Evolutionary conservation across 176 grass and related monocot genomes (phyloP).

Genomic region (Aegilops longissima): DNA sequence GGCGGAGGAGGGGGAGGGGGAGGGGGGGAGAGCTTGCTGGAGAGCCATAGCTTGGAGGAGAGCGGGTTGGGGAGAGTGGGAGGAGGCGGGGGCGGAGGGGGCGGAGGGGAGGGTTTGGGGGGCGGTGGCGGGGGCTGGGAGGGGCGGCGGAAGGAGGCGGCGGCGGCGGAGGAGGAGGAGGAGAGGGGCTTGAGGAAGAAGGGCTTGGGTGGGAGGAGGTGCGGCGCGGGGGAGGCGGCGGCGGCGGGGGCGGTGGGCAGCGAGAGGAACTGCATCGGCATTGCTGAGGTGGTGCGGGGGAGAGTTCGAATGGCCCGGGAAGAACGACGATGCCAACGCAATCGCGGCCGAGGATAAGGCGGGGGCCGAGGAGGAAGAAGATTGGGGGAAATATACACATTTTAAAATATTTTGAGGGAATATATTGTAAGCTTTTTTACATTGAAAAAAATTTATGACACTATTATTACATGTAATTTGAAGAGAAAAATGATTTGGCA

Average conservation of each 20-base stretch:
- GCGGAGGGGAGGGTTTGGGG: neutral
- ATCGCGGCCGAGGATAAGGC: conserved; percentile 20
- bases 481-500: too few relatives aligned
- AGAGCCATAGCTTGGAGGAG: conserved; percentile 84
- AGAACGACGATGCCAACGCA: neutral
- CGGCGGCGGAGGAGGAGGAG: conserved; percentile 27
- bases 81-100: neutral
- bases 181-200: conserved; percentile 44
- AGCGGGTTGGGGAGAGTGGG: conserved; percentile 52
- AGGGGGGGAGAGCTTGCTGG: conserved; percentile 68
- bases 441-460: too few relatives aligned
- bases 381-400: too few relatives aligned
- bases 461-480: too few relatives aligned
- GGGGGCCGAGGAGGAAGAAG: too few relatives aligned
- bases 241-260: conserved; percentile 43
- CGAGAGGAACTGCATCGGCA: conserved; percentile 48
- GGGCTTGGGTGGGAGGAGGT: conserved; percentile 17
- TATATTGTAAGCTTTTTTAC: too few relatives aligned
- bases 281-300: neutral
- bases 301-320: conserved; percentile 29
- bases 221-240: conserved; percentile 19
- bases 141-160: conserved; percentile 39
- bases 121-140: conserved; percentile 25
- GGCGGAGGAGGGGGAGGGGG: conserved; percentile 5
- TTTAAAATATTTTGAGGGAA: too few relatives aligned